A percentile compares a stretch with the other conserved stretches of the same genome.
Conservation (phyloP, 2,329 filamentous ascomycete genomes). For the Fusarium miscanthi region DNA sequence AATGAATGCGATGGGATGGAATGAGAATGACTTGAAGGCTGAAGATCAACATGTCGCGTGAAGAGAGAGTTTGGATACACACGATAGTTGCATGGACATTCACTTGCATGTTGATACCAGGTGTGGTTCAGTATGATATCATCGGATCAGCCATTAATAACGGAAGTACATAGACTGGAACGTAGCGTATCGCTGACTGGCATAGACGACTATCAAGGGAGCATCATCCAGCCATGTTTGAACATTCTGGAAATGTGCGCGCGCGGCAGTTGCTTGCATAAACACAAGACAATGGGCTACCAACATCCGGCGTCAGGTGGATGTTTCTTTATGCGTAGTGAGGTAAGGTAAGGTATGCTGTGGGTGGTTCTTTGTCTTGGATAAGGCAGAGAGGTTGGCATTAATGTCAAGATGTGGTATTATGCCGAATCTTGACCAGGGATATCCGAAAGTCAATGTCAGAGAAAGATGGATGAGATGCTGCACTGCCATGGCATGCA, state of each 20-base stretch:
- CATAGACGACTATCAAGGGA: not conserved
- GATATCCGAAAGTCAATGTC: conserved; percentile 1
- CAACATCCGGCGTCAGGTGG: conserved; percentile 32
- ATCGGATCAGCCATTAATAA: not conserved
- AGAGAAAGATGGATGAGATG: conserved; percentile 9
- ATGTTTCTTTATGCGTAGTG: conserved; percentile 28
- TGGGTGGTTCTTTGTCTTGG: conserved; percentile 21
- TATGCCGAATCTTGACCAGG: conserved; percentile 1
- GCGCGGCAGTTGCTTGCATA: conserved; percentile 20
- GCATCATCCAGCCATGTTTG: not conserved
- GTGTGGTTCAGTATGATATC: not conserved
- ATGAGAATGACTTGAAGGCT: conserved; percentile 8
- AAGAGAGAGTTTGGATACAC: not conserved
- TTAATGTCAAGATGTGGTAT: conserved; percentile 9
- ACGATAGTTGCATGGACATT: not conserved
- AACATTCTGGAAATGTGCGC: conserved; percentile 2
- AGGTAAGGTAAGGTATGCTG: conserved; percentile 17
- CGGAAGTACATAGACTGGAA: not conserved
- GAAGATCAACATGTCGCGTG: conserved; percentile 2
- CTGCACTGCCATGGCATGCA: conserved; percentile 6
- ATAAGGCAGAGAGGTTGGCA: conserved; percentile 2
- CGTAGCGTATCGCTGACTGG: not conserved
- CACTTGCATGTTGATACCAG: not conserved
- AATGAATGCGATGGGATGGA: not conserved
- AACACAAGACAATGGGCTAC: conserved; percentile 9